Conservation (phyloP, 352 stramenopile genomes). For the Bremia lactucae region DNA sequence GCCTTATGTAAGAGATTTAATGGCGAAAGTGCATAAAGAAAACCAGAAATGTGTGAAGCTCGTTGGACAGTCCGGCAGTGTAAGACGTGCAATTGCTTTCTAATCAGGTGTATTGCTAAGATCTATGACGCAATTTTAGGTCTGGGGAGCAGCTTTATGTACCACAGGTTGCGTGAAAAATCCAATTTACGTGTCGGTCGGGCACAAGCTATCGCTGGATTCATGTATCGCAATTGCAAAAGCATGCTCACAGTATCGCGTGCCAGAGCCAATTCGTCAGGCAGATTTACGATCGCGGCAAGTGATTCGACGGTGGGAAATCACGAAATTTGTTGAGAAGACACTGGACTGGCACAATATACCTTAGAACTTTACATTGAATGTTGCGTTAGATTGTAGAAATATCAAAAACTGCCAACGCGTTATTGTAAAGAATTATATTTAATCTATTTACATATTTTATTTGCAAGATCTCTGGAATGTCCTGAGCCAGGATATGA, state of each 20-base stretch:
- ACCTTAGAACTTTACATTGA: no score
- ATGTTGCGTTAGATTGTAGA: no score
- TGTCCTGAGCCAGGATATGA: no score
- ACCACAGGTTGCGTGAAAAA: constrained; percentile 50
- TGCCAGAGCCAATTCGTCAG: constrained; percentile 80
- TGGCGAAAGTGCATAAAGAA: constrained; percentile 30
- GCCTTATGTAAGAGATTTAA: constrained; percentile 37
- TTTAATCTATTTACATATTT: no score
- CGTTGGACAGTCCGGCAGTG: constrained; percentile 44
- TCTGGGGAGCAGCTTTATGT: constrained; percentile 72
- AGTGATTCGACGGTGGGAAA: constrained; percentile 64
- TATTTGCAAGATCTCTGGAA: no score
- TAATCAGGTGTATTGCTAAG: not conserved
- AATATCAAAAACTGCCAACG: no score
- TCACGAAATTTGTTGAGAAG: constrained; percentile 30
- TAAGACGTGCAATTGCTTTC: constrained; percentile 5
- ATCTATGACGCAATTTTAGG: constrained; percentile 6
- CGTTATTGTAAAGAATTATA: no score
- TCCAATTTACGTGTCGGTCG: constrained; percentile 79
- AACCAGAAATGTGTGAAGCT: constrained; percentile 33
- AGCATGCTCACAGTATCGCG: constrained; percentile 51
- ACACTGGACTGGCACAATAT: no score
- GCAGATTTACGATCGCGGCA: constrained; percentile 72
- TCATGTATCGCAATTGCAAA: constrained; percentile 45
- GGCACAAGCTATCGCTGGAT: constrained; percentile 54